Percentiles rank a stretch among this genome's conserved stretches.
Conservation (phyloP, 495 filamentous ascomycete genomes). For the Podospora tetraspora region DNA sequence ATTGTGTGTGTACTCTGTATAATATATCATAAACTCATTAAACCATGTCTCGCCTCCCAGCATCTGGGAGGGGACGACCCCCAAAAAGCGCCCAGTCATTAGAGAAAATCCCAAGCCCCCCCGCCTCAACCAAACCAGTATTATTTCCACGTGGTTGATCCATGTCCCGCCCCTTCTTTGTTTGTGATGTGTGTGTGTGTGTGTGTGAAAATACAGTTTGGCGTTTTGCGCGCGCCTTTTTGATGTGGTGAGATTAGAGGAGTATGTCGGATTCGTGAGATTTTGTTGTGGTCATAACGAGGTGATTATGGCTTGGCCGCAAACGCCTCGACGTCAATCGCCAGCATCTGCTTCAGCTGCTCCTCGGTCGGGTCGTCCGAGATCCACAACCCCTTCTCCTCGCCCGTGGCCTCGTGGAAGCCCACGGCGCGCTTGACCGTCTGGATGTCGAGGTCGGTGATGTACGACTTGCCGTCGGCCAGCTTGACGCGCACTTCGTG, state of each 20-base stretch:
- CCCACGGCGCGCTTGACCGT: conserved; percentile 82
- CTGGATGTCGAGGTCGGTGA: conserved; percentile 91
- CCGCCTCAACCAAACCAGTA: background rate
- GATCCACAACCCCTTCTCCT: conserved; percentile 80
- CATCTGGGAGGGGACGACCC: background rate
- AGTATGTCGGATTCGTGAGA: background rate
- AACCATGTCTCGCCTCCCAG: conserved; percentile 10
- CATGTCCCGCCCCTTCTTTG: conserved; percentile 10
- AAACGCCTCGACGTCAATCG: conserved; percentile 22
- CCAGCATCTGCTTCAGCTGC: conserved; percentile 40
- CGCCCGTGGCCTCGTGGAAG: conserved; percentile 66
- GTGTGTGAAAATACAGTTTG: background rate
- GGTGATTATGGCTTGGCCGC: conserved; percentile 4
- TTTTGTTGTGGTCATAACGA: conserved; percentile 6
- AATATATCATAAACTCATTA: conserved; percentile 21
- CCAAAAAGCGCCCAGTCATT: conserved; percentile 16
- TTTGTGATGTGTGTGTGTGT: background rate
- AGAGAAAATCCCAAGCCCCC: background rate
- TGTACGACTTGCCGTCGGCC: conserved; percentile 64
- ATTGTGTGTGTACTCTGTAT: background rate
- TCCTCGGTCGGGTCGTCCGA: conserved; percentile 48
- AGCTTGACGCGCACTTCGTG: conserved; percentile 87
- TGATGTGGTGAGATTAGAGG: background rate
- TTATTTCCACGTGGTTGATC: conserved; percentile 3
- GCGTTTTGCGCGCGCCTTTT: background rate